Base-by-base conservation (phyloP, 805 yeast genomes). In the Wickerhamiella brachini region DNA sequence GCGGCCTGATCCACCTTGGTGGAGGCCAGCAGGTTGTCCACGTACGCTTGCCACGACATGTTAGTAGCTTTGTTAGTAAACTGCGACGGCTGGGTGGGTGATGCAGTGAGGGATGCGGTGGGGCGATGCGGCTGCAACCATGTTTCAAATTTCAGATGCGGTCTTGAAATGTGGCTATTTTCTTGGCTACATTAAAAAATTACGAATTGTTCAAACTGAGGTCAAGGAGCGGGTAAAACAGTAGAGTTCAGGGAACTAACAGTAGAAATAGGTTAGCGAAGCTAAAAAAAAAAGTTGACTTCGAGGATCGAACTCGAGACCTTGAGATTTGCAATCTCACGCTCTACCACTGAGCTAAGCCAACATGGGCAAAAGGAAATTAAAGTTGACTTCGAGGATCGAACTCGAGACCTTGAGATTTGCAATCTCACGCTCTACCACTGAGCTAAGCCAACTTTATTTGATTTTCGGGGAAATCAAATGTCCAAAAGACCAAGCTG, bases 371-470 rank as follows among this genome's bases (percentile, higher is more conserved):
- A 10, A 7, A 26, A 26, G 31, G 10, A 26, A 7, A 10, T 7
- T 26, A 29, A 29, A 29, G 34, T 29, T 29, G 34, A 29, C 34
- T 29, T 86, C 82, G 94, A 82, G 95, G 80, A 68, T 85, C 81
- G 95, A 85, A 85, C 95, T 82, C 79, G 82, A 88, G 93, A 85
- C 95, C 94, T 83, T 81, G 85, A 83, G 95, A 85, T 84, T 85
- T 85, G 95, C 94, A 85, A 85, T 85, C 95, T 82, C 86, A 88
- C 83, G 93, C 94, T 89, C 90, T 85, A 84, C 95, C 93, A 81
- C 93, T 85, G 89, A 88, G 93, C 94, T 88, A 85, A 51, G 47
- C 39, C 23, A 45, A 45, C 47, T n/a, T 18, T 38, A 29, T 38
- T 38, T 17, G 20, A 38, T 4, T 38, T 18, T 38, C 10, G 8